phyloP scores from a whole-genome alignment of 805 yeast species.

The Candida boidinii region DNA sequence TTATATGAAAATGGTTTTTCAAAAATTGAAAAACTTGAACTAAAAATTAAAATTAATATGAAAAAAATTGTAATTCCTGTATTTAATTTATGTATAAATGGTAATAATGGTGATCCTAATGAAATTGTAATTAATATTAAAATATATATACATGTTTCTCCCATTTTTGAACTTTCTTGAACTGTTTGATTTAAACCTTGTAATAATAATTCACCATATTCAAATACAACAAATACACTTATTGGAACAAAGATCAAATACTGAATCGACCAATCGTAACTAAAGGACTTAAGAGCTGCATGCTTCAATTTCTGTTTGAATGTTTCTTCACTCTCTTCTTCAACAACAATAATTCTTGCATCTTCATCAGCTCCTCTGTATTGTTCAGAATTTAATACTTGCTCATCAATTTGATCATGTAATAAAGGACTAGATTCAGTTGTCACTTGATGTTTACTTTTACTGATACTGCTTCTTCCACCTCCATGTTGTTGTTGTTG shows the following conservation, averaged over 20 bases:
- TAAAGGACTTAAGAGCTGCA: constrained; percentile 33
- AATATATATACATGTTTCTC: constrained; percentile 27
- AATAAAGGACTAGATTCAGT: constrained; percentile 1
- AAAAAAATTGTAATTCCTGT: constrained; percentile 38
- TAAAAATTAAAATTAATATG: constrained; percentile 27
- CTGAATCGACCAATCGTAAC: constrained; percentile 80
- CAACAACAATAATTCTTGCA: constrained; percentile 14
- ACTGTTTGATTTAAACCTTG: constrained; percentile 64
- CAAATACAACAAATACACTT: constrained; percentile 44
- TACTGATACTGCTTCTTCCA: neutral
- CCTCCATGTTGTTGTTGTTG: constrained; percentile 13
- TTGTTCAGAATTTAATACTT: constrained; percentile 7
- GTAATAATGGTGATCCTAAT: constrained; percentile 45
- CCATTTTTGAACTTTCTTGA: constrained; percentile 51
- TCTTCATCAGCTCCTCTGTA: constrained; percentile 6
- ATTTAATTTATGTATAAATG: constrained; percentile 65
- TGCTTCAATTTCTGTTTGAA: constrained; percentile 17
- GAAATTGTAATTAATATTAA: constrained; percentile 26
- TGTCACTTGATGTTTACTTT: neutral
- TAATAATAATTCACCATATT: constrained; percentile 45
- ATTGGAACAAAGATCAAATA: constrained; percentile 62
- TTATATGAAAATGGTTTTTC: constrained; percentile 50
- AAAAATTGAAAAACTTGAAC: constrained; percentile 29
- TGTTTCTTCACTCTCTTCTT: constrained; percentile 18
- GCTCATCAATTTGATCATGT: too few relatives aligned